Evolutionary conservation across 2,329 filamentous ascomycete species (phyloP).

Genomic region (Aspergillus jensenii): DNA sequence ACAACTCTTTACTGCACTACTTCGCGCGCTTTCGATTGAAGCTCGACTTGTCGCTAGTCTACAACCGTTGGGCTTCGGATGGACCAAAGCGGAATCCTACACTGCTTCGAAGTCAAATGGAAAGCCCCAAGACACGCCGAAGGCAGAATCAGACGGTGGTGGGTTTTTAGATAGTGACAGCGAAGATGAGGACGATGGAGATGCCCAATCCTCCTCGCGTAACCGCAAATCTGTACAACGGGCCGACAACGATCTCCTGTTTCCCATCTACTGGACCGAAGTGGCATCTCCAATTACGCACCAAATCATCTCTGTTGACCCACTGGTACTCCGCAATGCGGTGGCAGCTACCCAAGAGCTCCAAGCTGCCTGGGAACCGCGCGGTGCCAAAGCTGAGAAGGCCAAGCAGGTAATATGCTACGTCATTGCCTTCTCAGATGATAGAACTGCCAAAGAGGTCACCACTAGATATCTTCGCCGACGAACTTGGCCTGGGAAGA

Average conservation of each 20-base stretch:
- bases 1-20: slow-evolving; percentile 83
- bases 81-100: slow-evolving; percentile 82
- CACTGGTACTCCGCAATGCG: slow-evolving; percentile 64
- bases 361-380: slow-evolving; percentile 74
- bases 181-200: slow-evolving; percentile 19
- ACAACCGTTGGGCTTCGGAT: slow-evolving; percentile 86
- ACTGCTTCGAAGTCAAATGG: slow-evolving; percentile 38
- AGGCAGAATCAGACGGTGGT: slow-evolving; percentile 10
- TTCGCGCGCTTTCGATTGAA: slow-evolving; percentile 79
- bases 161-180: neutral
- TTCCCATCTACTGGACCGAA: slow-evolving; percentile 92
- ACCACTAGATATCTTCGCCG: slow-evolving; percentile 86
- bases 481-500: slow-evolving; percentile 80
- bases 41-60: slow-evolving; percentile 79
- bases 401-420: slow-evolving; percentile 90
- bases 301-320: slow-evolving; percentile 76
- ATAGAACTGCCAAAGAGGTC: slow-evolving; percentile 91
- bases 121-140: neutral
- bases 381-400: slow-evolving; percentile 78
- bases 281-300: slow-evolving; percentile 78
- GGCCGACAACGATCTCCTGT: slow-evolving; percentile 75
- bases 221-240: slow-evolving; percentile 42
- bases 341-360: slow-evolving; percentile 72
- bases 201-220: slow-evolving; percentile 34
- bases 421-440: slow-evolving; percentile 75